phyloP scores from a whole-genome alignment of 257 asterid genomes.

The Cinchona pubescens region DNA sequence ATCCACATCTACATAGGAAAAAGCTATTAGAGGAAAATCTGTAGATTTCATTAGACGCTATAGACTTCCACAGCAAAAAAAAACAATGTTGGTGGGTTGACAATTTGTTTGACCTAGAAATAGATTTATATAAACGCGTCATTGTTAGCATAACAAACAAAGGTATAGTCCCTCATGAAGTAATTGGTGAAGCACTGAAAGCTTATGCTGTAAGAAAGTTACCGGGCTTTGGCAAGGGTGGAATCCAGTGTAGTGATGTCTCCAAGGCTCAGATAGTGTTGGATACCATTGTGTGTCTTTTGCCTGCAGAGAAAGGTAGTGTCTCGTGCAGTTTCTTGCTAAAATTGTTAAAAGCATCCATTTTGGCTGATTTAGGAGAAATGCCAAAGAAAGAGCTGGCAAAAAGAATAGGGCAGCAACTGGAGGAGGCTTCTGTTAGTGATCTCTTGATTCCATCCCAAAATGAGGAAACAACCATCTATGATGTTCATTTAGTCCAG shows the following conservation, averaged over 20 bases:
- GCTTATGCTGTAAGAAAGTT: conserved; percentile 67
- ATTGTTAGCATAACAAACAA: conserved; percentile 48
- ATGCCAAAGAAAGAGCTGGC: conserved; percentile 49
- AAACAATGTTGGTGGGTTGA: conserved; percentile 99
- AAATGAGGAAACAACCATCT: conserved; percentile 52
- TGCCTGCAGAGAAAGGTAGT: conserved; percentile 72
- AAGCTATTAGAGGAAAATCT: conserved; percentile 71
- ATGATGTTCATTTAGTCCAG: conserved; percentile 54
- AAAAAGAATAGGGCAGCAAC: conserved; percentile 70
- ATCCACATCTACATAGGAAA: conserved; percentile 73
- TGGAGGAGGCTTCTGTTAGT: conserved; percentile 81
- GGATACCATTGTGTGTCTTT: conserved; percentile 66
- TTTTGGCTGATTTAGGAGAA: conserved; percentile 62
- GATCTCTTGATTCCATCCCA: conserved; percentile 64
- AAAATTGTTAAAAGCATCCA: conserved; percentile 72
- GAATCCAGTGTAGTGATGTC: conserved; percentile 45
- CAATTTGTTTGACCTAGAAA: conserved; percentile 79
- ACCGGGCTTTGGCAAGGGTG: conserved; percentile 65
- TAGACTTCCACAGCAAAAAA: neutral
- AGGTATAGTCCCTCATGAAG: conserved; percentile 54
- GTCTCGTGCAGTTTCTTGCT: conserved; percentile 83
- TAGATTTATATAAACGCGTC: conserved; percentile 66
- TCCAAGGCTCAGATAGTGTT: conserved; percentile 49
- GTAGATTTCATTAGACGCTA: neutral
- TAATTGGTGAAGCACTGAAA: conserved; percentile 85